A percentile compares a stretch with the other conserved stretches of the same genome.
These are phyloP conservation scores for Perkinsus marinus DNA, from an alignment of 169 alveolate genomes.

Conservation along the genomic window DNA sequence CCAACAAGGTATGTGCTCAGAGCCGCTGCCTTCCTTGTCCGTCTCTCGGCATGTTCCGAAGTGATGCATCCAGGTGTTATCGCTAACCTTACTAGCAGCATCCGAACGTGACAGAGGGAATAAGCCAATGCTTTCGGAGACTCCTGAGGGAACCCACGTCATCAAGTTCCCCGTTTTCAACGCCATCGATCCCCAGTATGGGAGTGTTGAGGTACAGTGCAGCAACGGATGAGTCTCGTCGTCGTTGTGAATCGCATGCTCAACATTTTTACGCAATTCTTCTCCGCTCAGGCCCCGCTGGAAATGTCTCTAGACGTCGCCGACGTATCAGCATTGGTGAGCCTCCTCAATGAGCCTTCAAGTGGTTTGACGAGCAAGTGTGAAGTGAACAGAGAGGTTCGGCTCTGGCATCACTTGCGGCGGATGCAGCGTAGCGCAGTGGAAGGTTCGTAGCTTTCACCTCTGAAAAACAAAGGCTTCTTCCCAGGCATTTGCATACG, in stretches of 20 bases:
- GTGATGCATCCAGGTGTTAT: not conserved
- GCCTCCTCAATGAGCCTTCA: not conserved
- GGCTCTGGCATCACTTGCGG: not conserved
- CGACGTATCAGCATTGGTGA: not conserved
- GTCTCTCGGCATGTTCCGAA: not conserved
- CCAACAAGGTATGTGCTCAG: not conserved
- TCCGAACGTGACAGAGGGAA: not conserved
- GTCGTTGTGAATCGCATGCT: no score
- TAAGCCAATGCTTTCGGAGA: not conserved
- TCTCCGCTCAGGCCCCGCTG: not conserved
- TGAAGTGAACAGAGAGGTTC: not conserved
- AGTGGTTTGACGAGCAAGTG: not conserved
- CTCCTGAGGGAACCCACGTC: not conserved
- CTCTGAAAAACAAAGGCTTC: not conserved
- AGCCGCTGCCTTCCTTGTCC: no score
- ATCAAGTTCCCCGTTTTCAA: not conserved
- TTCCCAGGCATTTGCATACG: not conserved
- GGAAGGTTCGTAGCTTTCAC: not conserved
- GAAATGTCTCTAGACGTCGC: not conserved
- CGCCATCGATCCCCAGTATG: no score
- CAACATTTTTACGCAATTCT: not conserved
- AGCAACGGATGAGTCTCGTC: no score
- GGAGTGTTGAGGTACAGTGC: no score
- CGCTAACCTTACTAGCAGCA: not conserved
- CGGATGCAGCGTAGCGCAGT: not conserved